A percentile compares a stretch with the other conserved stretches of the same genome.
Evolutionary conservation across 805 yeast genomes (phyloP).

Genomic region (Starmerella scarabaei): DNA sequence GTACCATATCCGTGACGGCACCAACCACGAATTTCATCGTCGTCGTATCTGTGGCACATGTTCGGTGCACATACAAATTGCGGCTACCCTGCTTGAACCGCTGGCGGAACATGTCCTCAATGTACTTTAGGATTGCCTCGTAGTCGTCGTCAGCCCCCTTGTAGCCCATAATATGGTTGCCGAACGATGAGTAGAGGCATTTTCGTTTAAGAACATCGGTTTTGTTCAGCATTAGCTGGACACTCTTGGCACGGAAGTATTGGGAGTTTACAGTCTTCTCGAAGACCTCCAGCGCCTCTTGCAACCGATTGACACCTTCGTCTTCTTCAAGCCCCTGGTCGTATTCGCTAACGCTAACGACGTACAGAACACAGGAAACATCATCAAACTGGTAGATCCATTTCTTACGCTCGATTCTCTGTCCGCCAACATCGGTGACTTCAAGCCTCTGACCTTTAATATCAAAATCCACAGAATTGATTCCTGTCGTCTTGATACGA

Average conservation of each 20-base stretch:
- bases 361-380: slow-evolving; percentile 76
- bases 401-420: slow-evolving; percentile 85
- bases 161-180: slow-evolving; percentile 66
- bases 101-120: slow-evolving; percentile 52
- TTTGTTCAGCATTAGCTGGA: slow-evolving; percentile 80
- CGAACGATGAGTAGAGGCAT: slow-evolving; percentile 46
- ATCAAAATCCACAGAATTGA: slow-evolving; percentile 70
- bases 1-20: slow-evolving; percentile 84
- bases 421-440: slow-evolving; percentile 95
- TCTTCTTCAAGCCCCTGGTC: slow-evolving; percentile 89
- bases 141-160: slow-evolving; percentile 50
- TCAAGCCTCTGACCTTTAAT: slow-evolving; percentile 52
- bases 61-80: slow-evolving; percentile 80
- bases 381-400: slow-evolving; percentile 96
- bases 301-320: slow-evolving; percentile 76
- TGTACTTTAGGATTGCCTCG: slow-evolving; percentile 55
- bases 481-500: slow-evolving; percentile 89
- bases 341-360: slow-evolving; percentile 80
- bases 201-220: slow-evolving; percentile 73
- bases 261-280: slow-evolving; percentile 70
- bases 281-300: slow-evolving; percentile 74
- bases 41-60: slow-evolving; percentile 88
- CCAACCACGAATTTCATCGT: slow-evolving; percentile 81
- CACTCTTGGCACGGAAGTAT: slow-evolving; percentile 78
- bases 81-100: slow-evolving; percentile 49